Evolutionary conservation across 192 early-diverging fungal genomes (phyloP), one percentile per base, ranked within the genome.

Genomic region (Gonapodya prolifera): DNA sequence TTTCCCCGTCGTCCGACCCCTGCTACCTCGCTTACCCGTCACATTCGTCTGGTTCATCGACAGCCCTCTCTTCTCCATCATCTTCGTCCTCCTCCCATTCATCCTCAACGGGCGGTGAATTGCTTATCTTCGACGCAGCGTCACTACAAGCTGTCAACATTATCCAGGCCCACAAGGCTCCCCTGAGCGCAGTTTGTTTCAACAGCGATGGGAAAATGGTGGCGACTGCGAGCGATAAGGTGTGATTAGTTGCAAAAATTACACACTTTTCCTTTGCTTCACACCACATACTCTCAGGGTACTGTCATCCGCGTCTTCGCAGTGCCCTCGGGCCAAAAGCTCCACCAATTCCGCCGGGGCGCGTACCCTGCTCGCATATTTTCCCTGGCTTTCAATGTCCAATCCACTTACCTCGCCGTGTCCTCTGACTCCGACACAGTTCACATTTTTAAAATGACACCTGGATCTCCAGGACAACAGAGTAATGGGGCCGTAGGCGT

Each of bases 271-370:
- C 33, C n/a, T 29, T 35, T 32, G 0, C n/a, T 75, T 1, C 0
- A 35, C 23, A 75, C 36, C 34, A 75, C 45, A 61, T 16, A 61
- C n/a, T n/a, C n/a, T n/a, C n/a, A 61, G 45, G 97, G 97, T 8
- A 99, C 97, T 0, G 93, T 99, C 0, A 97, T 99, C 77, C 90
- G 97, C 34, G 95, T 99, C 1, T 98, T 95, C 81, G 89, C 93
- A 18, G 87, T 96, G 29, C 78, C 35, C n/a, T 23, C 18, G 73
- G 95, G 93, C 23, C 84, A 92, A 77, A 92, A 94, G 77, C 84
- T 98, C 28, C 92, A 90, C 80, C 95, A 98, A 84, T 97, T 99
- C 85, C 90, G 97, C 70, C 86, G 97, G 35, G 97, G 97, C 71
- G 92, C 96, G 0, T 96, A 96, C 81, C 89, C 93, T 17, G 92